A percentile compares a stretch with the other conserved stretches of the same genome.
phyloP scores from a whole-genome alignment of 2,329 filamentous ascomycete genomes.

The Lachnellula hyalina region DNA sequence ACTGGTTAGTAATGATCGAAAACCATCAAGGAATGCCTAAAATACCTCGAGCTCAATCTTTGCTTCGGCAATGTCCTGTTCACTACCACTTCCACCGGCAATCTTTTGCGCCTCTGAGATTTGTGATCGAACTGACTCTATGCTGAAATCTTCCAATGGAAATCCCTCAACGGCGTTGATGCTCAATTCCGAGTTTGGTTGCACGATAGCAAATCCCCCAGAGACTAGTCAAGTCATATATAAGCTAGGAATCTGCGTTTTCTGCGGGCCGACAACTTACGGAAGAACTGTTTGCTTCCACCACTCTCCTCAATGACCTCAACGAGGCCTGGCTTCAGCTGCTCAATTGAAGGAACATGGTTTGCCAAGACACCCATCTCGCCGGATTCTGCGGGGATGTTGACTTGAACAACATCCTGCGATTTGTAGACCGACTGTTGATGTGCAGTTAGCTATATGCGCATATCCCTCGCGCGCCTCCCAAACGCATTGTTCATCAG shows the following conservation, averaged over 20 bases:
- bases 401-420: constrained; percentile 83
- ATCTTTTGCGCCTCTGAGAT: constrained; percentile 96
- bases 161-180: constrained; percentile 98
- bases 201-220: constrained; percentile 93
- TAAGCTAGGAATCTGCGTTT: constrained; percentile 7
- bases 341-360: constrained; percentile 98
- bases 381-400: constrained; percentile 94
- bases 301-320: constrained; percentile 94
- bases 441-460: constrained; percentile 37
- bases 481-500: not conserved
- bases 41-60: constrained; percentile 98
- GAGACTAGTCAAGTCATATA: constrained; percentile 59
- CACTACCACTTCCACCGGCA: constrained; percentile 81
- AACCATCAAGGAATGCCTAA: constrained; percentile 19
- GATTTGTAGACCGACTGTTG: constrained; percentile 65
- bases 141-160: constrained; percentile 92
- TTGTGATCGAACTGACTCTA: constrained; percentile 82
- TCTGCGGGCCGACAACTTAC: constrained; percentile 52
- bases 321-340: constrained; percentile 93
- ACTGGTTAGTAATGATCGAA: constrained; percentile 34
- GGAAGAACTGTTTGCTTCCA: constrained; percentile 93
- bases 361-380: constrained; percentile 99
- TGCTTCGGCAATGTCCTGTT: constrained; percentile 96
- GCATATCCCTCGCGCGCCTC: constrained; percentile 13
- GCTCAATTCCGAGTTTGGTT: constrained; percentile 90